phyloP scores from a whole-genome alignment of 257 asterid genomes.

The Primulina eburnea region DNA sequence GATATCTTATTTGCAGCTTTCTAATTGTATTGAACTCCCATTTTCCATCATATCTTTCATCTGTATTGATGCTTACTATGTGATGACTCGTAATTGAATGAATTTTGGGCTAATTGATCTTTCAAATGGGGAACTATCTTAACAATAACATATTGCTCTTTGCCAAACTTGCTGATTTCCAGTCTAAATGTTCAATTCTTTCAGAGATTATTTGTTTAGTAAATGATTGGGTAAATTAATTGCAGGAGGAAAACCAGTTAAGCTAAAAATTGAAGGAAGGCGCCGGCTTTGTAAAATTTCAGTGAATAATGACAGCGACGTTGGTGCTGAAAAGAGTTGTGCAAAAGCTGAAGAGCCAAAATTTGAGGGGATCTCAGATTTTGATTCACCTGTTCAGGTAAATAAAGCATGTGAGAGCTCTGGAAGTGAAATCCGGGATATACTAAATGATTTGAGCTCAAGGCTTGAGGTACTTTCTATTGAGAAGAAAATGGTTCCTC shows the following conservation, averaged over 20 bases:
- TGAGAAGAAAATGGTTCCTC: constrained; percentile 60
- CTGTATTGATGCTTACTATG: constrained; percentile 4
- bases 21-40: not conserved
- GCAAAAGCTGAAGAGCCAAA: constrained; percentile 34
- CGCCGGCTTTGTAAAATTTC: constrained; percentile 79
- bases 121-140: constrained; percentile 23
- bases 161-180: constrained; percentile 28
- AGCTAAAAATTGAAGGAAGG: constrained; percentile 75
- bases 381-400: constrained; percentile 51
- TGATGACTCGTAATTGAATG: constrained; percentile 23
- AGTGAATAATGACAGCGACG: constrained; percentile 25
- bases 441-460: constrained; percentile 70
- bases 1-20: constrained; percentile 13
- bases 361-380: constrained; percentile 43
- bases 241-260: constrained; percentile 47
- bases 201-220: constrained; percentile 11
- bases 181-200: constrained; percentile 17
- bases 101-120: constrained; percentile 21
- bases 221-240: constrained; percentile 20
- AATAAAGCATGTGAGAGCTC: constrained; percentile 37
- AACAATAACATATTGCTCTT: constrained; percentile 27
- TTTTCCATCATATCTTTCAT: not conserved
- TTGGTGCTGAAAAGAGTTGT: constrained; percentile 23
- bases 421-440: constrained; percentile 70
- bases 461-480: constrained; percentile 74